Conservation (phyloP, 139 green algal genomes). For the Gonium pectorale region DNA sequence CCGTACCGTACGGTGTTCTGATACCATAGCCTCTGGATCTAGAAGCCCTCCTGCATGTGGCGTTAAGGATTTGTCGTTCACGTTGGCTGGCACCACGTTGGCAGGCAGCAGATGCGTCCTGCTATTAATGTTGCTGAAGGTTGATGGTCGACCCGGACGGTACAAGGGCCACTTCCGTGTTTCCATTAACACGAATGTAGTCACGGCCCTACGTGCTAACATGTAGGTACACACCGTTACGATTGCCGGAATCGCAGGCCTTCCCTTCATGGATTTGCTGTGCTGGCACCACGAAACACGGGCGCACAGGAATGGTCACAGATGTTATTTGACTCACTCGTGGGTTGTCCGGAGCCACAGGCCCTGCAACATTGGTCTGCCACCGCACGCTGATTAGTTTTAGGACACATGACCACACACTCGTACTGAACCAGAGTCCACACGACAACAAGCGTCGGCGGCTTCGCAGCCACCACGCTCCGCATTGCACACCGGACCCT, state of each 20-base stretch:
- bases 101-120: neutral
- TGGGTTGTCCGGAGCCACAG: neutral
- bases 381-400: neutral
- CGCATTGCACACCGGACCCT: no score
- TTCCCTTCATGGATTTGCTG: no score
- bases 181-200: neutral
- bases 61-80: neutral
- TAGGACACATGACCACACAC: neutral
- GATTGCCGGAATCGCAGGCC: no score
- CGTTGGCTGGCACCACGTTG: neutral
- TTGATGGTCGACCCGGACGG: neutral
- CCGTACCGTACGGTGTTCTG: neutral
- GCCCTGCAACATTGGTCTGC: neutral
- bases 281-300: neutral
- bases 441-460: no score
- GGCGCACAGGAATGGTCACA: neutral
- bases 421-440: no score
- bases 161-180: neutral
- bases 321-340: neutral
- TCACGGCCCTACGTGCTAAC: neutral
- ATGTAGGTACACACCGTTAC: no score
- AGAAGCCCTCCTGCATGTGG: neutral
- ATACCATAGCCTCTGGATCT: constrained; percentile 3
- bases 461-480: no score
- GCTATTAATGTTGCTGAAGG: neutral